phyloP scores from a whole-genome alignment of 2,329 filamentous ascomycete genomes.

The Neofusicoccum ribis region DNA sequence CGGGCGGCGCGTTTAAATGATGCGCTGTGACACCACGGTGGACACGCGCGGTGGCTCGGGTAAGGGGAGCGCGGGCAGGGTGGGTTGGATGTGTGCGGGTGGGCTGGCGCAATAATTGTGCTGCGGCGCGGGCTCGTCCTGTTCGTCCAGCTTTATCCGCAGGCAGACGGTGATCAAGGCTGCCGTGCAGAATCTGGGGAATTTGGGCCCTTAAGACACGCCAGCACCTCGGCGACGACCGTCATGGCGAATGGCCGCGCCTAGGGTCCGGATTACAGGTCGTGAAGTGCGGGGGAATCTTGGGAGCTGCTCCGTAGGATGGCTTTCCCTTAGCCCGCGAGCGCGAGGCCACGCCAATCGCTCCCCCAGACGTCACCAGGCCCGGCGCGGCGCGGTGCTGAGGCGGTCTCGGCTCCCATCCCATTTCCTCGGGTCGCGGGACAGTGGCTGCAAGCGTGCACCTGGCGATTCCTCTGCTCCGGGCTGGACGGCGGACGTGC shows the following conservation, averaged over 20 bases:
- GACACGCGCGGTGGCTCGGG: slow-evolving; percentile 9
- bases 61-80: slow-evolving; percentile 10
- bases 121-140: slow-evolving; percentile 1
- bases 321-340: slow-evolving; percentile 18
- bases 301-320: background rate
- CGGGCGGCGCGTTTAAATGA: slow-evolving; percentile 15
- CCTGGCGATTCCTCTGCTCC: slow-evolving; percentile 8
- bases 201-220: background rate
- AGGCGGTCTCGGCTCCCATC: slow-evolving; percentile 9
- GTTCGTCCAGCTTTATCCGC: background rate
- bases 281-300: slow-evolving; percentile 17
- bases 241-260: background rate
- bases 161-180: background rate
- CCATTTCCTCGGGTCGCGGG: slow-evolving; percentile 12
- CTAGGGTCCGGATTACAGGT: slow-evolving; percentile 3
- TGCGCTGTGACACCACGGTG: slow-evolving; percentile 12
- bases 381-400: slow-evolving; percentile 10
- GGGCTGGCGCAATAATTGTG: slow-evolving; percentile 11
- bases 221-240: background rate
- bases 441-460: background rate
- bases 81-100: slow-evolving; percentile 5
- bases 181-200: slow-evolving; percentile 13
- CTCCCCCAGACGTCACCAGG: slow-evolving; percentile 10
- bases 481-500: background rate
- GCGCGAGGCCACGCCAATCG: background rate